phyloP scores from a whole-genome alignment of 495 filamentous ascomycete species.

The Hyaloscypha finlandica region DNA sequence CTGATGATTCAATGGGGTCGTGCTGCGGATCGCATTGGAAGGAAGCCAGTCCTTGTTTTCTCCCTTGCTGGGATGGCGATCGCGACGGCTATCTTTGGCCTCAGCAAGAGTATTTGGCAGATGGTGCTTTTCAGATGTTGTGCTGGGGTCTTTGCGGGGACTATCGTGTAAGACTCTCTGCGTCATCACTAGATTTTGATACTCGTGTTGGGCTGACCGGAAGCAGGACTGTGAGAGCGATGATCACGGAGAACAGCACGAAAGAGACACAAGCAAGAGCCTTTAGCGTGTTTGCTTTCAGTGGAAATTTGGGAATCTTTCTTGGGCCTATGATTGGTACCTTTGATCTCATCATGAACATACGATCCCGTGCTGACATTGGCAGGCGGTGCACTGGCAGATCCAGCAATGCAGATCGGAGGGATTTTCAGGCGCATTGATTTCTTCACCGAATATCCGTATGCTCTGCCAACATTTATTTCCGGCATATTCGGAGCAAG shows the following conservation, averaged over 20 bases:
- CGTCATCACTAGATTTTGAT: not conserved
- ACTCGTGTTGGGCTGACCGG: not conserved
- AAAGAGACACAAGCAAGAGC: conserved; percentile 64
- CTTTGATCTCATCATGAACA: conserved; percentile 17
- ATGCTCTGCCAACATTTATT: conserved; percentile 60
- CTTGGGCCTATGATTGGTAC: conserved; percentile 61
- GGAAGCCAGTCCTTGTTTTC: conserved; percentile 66
- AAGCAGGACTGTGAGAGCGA: conserved; percentile 60
- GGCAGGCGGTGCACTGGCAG: conserved; percentile 56
- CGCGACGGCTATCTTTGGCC: conserved; percentile 61
- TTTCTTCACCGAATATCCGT: conserved; percentile 65
- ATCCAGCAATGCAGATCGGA: conserved; percentile 59
- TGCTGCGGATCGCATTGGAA: conserved; percentile 63
- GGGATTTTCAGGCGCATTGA: conserved; percentile 49
- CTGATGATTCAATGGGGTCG: conserved; percentile 54
- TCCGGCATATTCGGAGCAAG: conserved; percentile 50
- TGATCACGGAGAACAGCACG: conserved; percentile 71
- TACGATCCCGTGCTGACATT: conserved; percentile 16
- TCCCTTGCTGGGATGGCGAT: conserved; percentile 60
- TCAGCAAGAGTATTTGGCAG: conserved; percentile 59
- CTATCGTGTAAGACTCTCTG: conserved; percentile 46
- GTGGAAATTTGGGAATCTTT: conserved; percentile 68
- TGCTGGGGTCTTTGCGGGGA: conserved; percentile 69
- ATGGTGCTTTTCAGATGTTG: conserved; percentile 68
- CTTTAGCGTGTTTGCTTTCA: conserved; percentile 73